phyloP scores from a whole-genome alignment of 306 rosid species.

The Rosa persica region DNA sequence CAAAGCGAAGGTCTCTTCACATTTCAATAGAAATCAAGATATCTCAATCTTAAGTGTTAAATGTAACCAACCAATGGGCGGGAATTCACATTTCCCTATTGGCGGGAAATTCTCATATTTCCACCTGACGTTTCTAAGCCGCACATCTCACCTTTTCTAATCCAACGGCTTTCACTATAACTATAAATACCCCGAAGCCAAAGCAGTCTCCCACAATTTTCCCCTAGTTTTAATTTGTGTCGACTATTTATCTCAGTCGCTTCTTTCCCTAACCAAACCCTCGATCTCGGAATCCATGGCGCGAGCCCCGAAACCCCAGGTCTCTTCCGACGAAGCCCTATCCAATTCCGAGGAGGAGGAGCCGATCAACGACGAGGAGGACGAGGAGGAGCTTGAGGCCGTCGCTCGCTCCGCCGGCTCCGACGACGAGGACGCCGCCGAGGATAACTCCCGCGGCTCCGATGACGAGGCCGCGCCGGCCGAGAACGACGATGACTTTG shows the following conservation, averaged over 20 bases:
- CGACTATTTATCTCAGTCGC: neutral
- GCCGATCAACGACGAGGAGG: conserved; percentile 59
- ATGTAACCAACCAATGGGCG: conserved; percentile 23
- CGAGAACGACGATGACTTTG: conserved; percentile 35
- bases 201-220: neutral
- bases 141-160: conserved; percentile 32
- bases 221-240: neutral
- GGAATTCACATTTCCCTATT: conserved; percentile 42
- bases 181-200: neutral
- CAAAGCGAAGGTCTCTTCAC: no score
- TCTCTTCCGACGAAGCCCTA: conserved; percentile 72
- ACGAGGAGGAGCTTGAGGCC: conserved; percentile 87
- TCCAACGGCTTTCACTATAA: conserved; percentile 38
- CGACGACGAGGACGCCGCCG: conserved; percentile 52
- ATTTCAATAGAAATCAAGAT: no score
- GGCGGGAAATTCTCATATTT: conserved; percentile 67
- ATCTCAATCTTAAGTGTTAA: no score
- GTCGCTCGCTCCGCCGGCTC: conserved; percentile 84
- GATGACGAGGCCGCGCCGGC: conserved; percentile 38
- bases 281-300: conserved; percentile 63
- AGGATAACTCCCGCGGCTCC: conserved; percentile 26
- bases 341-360: conserved; percentile 63
- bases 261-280: conserved; percentile 43
- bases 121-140: conserved; percentile 26
- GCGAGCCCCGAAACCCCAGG: conserved; percentile 50